Conservation (phyloP, 139 green algal species). For the Chlorella sp. region DNA sequence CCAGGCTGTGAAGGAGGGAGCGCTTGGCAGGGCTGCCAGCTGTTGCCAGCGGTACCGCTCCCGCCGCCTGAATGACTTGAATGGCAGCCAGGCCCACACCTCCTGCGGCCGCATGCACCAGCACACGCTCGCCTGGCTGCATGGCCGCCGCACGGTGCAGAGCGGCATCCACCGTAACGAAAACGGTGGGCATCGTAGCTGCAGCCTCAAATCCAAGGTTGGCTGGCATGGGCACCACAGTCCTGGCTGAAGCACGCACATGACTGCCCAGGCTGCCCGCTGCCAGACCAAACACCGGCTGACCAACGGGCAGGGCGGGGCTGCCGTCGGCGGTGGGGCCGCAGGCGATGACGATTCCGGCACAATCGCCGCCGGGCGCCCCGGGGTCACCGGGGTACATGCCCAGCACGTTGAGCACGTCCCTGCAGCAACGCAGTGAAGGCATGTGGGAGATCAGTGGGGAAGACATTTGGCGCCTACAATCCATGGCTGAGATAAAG, state of each 20-base stretch:
- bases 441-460: constrained; percentile 41
- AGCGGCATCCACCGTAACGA: constrained; percentile 77
- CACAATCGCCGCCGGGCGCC: constrained; percentile 65
- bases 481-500: too few species aligned
- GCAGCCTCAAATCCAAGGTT: constrained; percentile 70
- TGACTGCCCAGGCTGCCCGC: constrained; percentile 75
- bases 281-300: constrained; percentile 83
- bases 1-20: constrained; percentile 60
- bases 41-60: constrained; percentile 59
- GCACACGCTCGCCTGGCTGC: constrained; percentile 54
- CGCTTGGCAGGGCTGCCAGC: constrained; percentile 71
- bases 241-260: constrained; percentile 66
- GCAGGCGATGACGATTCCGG: constrained; percentile 56
- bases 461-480: not conserved
- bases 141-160: constrained; percentile 17
- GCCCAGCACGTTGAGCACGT: constrained; percentile 74
- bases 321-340: constrained; percentile 27
- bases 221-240: constrained; percentile 72
- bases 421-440: constrained; percentile 38
- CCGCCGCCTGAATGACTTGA: constrained; percentile 59
- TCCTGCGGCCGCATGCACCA: constrained; percentile 83
- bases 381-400: constrained; percentile 73
- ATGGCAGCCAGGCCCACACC: constrained; percentile 82
- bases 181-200: constrained; percentile 83
- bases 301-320: constrained; percentile 34